Evolutionary conservation across 1,139 yeast species (phyloP).

Genomic region (Magnusiomyces paraingens): DNA sequence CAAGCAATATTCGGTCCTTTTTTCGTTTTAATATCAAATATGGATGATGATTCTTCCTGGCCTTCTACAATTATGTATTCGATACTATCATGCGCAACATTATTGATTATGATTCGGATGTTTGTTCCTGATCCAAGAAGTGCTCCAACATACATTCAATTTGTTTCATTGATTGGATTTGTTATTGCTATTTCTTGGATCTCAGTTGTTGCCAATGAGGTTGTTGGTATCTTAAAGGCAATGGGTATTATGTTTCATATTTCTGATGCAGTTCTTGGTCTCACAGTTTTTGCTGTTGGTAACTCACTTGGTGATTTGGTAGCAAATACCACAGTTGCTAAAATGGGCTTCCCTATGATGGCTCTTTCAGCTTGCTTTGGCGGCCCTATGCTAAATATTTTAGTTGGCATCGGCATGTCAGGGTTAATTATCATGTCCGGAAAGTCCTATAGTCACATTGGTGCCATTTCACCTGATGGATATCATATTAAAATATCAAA

Average conservation of each 20-base stretch:
- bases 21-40: constrained; percentile 12
- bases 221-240: constrained; percentile 60
- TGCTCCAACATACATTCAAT: constrained; percentile 16
- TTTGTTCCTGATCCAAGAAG: constrained; percentile 13
- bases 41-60: constrained; percentile 4
- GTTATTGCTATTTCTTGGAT: constrained; percentile 65
- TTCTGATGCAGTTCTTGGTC: constrained; percentile 77
- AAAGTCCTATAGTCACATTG: constrained; percentile 13
- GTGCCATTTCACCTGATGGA: constrained; percentile 12
- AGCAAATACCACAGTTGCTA: constrained; percentile 77
- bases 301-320: constrained; percentile 87
- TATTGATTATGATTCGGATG: constrained; percentile 13
- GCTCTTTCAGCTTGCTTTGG: constrained; percentile 95
- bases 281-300: constrained; percentile 87
- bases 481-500: constrained; percentile 39
- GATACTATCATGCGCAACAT: constrained; percentile 7
- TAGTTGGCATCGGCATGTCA: constrained; percentile 60
- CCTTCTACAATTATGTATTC: not conserved
- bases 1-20: constrained; percentile 16
- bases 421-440: constrained; percentile 46
- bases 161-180: constrained; percentile 47
- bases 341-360: constrained; percentile 84
- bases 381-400: constrained; percentile 67
- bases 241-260: constrained; percentile 53
- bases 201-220: constrained; percentile 67